phyloP scores from a whole-genome alignment of 2,329 filamentous ascomycete species.

The Alternaria triticimaculans region DNA sequence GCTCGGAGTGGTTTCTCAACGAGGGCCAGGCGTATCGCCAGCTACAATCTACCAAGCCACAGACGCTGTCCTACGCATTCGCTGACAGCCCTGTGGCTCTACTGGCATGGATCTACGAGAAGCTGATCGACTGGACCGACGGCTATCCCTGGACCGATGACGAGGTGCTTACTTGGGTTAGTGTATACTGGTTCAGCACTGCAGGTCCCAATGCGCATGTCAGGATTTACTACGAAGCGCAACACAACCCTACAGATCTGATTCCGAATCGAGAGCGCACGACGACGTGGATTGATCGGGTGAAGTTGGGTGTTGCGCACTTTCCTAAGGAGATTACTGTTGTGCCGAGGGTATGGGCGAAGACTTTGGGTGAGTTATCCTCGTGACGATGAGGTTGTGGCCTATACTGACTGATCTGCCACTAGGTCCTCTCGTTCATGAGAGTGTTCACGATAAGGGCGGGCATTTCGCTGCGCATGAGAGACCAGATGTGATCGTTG shows the following conservation, averaged over 20 bases:
- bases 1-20: slow-evolving; percentile 63
- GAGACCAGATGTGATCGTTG: slow-evolving; percentile 59
- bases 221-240: slow-evolving; percentile 75
- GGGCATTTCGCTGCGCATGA: slow-evolving; percentile 70
- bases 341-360: slow-evolving; percentile 62
- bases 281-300: slow-evolving; percentile 52
- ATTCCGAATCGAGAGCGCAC: slow-evolving; percentile 44
- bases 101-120: slow-evolving; percentile 82
- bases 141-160: slow-evolving; percentile 75
- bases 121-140: slow-evolving; percentile 79
- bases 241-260: slow-evolving; percentile 48
- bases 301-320: slow-evolving; percentile 61
- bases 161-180: slow-evolving; percentile 77
- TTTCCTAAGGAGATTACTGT: slow-evolving; percentile 66
- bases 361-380: slow-evolving; percentile 59
- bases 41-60: slow-evolving; percentile 71
- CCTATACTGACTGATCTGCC: slow-evolving; percentile 8
- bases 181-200: slow-evolving; percentile 73
- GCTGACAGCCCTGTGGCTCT: slow-evolving; percentile 73
- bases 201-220: slow-evolving; percentile 72
- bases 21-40: slow-evolving; percentile 66
- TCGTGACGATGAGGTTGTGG: neutral
- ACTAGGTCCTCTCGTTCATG: slow-evolving; percentile 61
- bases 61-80: slow-evolving; percentile 74
- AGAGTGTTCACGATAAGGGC: slow-evolving; percentile 58